Conservation (phyloP, 306 rosid genomes). For the Nissolia schottii region DNA sequence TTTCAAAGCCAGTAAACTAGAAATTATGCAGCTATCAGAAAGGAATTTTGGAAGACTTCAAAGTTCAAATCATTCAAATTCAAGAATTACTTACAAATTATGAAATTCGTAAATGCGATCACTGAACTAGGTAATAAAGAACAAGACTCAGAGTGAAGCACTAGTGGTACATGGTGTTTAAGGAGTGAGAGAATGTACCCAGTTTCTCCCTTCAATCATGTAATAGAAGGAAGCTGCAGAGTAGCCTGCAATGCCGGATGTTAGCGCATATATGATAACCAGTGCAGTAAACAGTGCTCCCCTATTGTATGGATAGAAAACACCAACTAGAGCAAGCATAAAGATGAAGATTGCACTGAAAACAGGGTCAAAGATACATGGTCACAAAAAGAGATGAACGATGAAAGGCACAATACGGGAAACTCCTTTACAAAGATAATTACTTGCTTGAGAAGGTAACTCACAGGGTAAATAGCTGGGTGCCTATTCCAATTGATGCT, state of each 20-base stretch:
- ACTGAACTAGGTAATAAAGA: not conserved
- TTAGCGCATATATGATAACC: slow-evolving; percentile 40
- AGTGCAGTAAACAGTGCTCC: slow-evolving; percentile 54
- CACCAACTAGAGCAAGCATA: slow-evolving; percentile 51
- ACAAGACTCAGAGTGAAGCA: not conserved
- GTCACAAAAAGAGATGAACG: slow-evolving; percentile 16
- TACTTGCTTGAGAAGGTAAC: slow-evolving; percentile 19
- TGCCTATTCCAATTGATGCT: slow-evolving; percentile 43
- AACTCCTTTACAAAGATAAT: not conserved
- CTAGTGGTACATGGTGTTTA: not conserved
- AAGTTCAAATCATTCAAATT: not conserved
- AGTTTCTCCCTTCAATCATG: slow-evolving; percentile 47
- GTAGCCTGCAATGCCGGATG: slow-evolving; percentile 48
- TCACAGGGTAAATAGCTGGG: slow-evolving; percentile 47
- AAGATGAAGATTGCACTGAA: slow-evolving; percentile 46
- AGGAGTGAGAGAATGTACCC: slow-evolving; percentile 27
- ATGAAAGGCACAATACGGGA: not conserved
- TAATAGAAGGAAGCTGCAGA: slow-evolving; percentile 48
- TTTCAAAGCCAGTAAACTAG: not conserved
- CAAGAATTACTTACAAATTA: not conserved
- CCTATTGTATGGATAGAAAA: slow-evolving; percentile 50
- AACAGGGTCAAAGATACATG: slow-evolving; percentile 4
- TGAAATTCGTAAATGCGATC: not conserved
- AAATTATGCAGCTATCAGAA: not conserved
- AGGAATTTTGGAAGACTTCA: not conserved